phyloP scores from a whole-genome alignment of 257 asterid species.

The Capsicum pubescens region DNA sequence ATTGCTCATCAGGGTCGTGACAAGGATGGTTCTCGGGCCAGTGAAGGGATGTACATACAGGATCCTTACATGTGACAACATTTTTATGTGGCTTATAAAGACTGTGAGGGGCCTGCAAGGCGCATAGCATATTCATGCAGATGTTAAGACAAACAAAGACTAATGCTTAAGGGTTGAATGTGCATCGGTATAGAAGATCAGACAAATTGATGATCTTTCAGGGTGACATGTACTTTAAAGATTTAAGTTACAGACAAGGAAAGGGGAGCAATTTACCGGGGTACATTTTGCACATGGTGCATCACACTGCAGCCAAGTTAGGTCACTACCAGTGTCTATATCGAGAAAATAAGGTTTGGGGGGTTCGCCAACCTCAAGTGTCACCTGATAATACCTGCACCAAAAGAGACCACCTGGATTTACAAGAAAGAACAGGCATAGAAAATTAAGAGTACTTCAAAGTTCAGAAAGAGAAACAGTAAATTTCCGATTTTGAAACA shows the following conservation, averaged over 20 bases:
- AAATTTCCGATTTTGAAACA: neutral
- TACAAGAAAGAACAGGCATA: neutral
- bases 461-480: neutral
- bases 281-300: conserved; percentile 85
- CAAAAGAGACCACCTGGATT: conserved; percentile 18
- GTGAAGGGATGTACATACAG: conserved; percentile 64
- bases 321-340: conserved; percentile 94
- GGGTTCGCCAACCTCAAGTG: conserved; percentile 69
- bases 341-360: conserved; percentile 73
- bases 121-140: conserved; percentile 12
- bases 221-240: neutral
- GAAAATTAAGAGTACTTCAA: neutral
- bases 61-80: conserved; percentile 67
- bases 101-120: conserved; percentile 80
- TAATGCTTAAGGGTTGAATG: neutral
- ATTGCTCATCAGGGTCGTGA: conserved; percentile 62
- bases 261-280: conserved; percentile 50
- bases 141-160: neutral
- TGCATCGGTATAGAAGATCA: neutral
- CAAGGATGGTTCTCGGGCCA: conserved; percentile 51
- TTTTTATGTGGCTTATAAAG: conserved; percentile 72
- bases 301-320: conserved; percentile 96
- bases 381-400: conserved; percentile 72
- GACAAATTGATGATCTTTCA: conserved; percentile 8
- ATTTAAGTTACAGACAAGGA: neutral